These are phyloP conservation scores for Talaromyces sp. DNA, from an alignment of 2,329 filamentous ascomycete species.

Conservation along the genomic window DNA sequence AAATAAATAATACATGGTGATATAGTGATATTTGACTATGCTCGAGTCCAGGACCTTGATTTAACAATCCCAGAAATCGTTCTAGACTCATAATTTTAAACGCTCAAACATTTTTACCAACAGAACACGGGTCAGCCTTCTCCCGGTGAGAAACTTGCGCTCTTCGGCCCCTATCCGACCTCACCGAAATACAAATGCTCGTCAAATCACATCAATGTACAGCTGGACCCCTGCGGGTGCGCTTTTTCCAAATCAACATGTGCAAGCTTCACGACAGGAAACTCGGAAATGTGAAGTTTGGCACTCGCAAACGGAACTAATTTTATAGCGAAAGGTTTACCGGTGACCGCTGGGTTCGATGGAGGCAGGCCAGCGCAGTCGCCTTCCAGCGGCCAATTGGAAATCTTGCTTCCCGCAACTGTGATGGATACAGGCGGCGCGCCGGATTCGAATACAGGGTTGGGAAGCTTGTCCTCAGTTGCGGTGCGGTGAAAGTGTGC, in stretches of 20 bases:
- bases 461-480: slow-evolving; percentile 4
- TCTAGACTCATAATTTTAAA: no score
- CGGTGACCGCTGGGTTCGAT: slow-evolving; percentile 3
- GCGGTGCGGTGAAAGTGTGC: slow-evolving; percentile 6
- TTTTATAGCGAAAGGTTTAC: slow-evolving; percentile 9
- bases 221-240: not conserved
- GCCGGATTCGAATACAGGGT: slow-evolving; percentile 9
- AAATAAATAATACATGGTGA: no score
- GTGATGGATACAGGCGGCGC: slow-evolving; percentile 9
- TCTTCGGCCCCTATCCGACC: not conserved
- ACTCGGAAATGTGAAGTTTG: slow-evolving; percentile 11
- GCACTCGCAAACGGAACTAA: slow-evolving; percentile 11
- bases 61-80: no score
- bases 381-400: slow-evolving; percentile 9
- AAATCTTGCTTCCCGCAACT: slow-evolving; percentile 9
- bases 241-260: slow-evolving; percentile 1
- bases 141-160: no score
- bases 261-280: slow-evolving; percentile 6
- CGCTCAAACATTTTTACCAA: no score
- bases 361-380: slow-evolving; percentile 10
- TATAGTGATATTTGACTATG: no score
- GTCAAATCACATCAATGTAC: not conserved
- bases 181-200: not conserved
- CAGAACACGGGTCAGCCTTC: no score
- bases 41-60: no score